Evolutionary conservation across 805 yeast species (phyloP).

Genomic region (Starmerella powellii): DNA sequence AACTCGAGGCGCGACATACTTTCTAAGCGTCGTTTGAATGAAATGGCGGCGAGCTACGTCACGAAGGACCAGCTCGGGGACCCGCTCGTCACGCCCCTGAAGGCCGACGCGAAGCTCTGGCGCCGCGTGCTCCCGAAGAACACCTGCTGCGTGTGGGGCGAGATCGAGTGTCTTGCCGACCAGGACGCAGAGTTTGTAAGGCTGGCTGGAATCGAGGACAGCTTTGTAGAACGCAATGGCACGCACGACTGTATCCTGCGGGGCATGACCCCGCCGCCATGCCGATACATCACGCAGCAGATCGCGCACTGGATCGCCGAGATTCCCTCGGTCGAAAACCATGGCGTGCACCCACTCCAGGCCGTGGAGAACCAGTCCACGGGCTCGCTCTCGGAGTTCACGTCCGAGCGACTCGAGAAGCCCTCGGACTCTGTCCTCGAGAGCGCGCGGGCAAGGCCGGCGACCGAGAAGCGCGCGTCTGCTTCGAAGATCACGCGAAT

Average conservation of each 20-base stretch:
- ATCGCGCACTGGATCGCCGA: slow-evolving; percentile 7
- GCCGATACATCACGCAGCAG: slow-evolving; percentile 6
- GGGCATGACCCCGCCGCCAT: slow-evolving; percentile 15
- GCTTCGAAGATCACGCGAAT: too few relatives aligned
- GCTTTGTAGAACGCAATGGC: slow-evolving; percentile 18
- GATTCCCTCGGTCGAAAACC: neutral
- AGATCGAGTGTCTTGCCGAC: slow-evolving; percentile 20
- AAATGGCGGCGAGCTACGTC: slow-evolving; percentile 10
- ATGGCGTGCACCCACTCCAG: neutral
- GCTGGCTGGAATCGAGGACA: slow-evolving; percentile 6
- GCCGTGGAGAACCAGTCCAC: neutral
- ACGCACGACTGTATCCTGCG: slow-evolving; percentile 22
- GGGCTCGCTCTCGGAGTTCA: neutral
- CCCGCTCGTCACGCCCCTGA: slow-evolving; percentile 15
- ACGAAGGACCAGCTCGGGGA: slow-evolving; percentile 8
- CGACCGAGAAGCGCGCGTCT: too few relatives aligned
- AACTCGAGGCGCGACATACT: slow-evolving; percentile 11
- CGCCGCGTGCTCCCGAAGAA: slow-evolving; percentile 12
- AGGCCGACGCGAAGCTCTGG: slow-evolving; percentile 17
- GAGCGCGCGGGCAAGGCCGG: too few relatives aligned
- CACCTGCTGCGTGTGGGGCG: slow-evolving; percentile 20
- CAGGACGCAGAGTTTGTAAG: slow-evolving; percentile 11
- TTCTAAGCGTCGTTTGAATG: slow-evolving; percentile 11
- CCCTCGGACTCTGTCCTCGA: too few relatives aligned
- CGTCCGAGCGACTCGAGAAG: too few relatives aligned